Conservation (phyloP, 2,329 filamentous ascomycete genomes). For the Exserohilum turcica region DNA sequence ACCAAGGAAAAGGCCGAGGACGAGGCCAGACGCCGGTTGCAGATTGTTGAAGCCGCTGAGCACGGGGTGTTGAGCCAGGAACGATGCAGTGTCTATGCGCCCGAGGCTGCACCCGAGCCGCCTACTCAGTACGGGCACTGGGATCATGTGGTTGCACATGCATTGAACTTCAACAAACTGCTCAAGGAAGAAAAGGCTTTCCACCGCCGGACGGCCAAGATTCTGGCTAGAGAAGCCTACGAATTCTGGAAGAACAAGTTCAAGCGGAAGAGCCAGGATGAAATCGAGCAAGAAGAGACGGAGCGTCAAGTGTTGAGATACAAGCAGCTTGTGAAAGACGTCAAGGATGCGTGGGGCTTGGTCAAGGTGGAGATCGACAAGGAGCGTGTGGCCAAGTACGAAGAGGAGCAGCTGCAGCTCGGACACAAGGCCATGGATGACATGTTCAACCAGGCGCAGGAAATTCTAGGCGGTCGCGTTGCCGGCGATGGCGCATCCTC, state of each 20-base stretch:
- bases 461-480: slow-evolving; percentile 41
- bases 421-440: slow-evolving; percentile 71
- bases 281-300: slow-evolving; percentile 78
- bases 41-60: slow-evolving; percentile 73
- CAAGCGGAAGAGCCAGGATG: slow-evolving; percentile 61
- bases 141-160: slow-evolving; percentile 82
- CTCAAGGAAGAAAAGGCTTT: slow-evolving; percentile 78
- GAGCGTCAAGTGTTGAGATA: slow-evolving; percentile 71
- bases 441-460: slow-evolving; percentile 72
- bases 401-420: slow-evolving; percentile 63
- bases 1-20: slow-evolving; percentile 47
- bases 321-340: slow-evolving; percentile 69
- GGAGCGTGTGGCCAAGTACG: slow-evolving; percentile 61
- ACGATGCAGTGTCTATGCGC: slow-evolving; percentile 72
- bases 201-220: slow-evolving; percentile 78
- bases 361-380: slow-evolving; percentile 64
- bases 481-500: slow-evolving; percentile 45
- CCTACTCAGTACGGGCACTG: slow-evolving; percentile 81
- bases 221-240: slow-evolving; percentile 75
- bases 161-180: slow-evolving; percentile 78
- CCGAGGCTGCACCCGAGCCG: slow-evolving; percentile 73
- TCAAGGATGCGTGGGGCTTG: slow-evolving; percentile 65
- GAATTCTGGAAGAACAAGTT: slow-evolving; percentile 76
- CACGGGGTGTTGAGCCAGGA: slow-evolving; percentile 76
- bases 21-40: slow-evolving; percentile 72